A percentile compares a stretch with the other conserved stretches of the same genome.
Evolutionary conservation across 2,329 filamentous ascomycete species (phyloP).

Genomic region (Beauveria sp.): DNA sequence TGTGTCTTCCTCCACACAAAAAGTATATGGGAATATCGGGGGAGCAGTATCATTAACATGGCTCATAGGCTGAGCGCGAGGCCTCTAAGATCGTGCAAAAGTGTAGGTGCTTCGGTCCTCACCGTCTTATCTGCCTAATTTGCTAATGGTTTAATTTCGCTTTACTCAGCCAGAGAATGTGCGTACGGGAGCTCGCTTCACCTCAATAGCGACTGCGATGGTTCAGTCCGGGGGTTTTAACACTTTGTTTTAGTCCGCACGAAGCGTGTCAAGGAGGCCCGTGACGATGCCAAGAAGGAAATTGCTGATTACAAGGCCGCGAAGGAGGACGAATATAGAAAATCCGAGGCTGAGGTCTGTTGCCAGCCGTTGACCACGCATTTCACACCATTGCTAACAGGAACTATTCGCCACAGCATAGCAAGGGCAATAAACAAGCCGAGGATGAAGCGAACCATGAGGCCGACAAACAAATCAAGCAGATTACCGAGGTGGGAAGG

Average conservation of each 20-base stretch:
- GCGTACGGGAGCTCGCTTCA: slow-evolving; percentile 26
- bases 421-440: slow-evolving; percentile 75
- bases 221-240: neutral
- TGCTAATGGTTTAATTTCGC: slow-evolving; percentile 4
- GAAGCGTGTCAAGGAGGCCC: slow-evolving; percentile 93
- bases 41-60: slow-evolving; percentile 3
- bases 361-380: neutral
- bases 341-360: slow-evolving; percentile 68
- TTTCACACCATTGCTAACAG: neutral
- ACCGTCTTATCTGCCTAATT: neutral
- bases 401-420: slow-evolving; percentile 56
- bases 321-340: slow-evolving; percentile 93
- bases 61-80: slow-evolving; percentile 82
- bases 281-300: slow-evolving; percentile 94
- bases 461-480: slow-evolving; percentile 73
- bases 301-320: slow-evolving; percentile 84
- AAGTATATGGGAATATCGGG: neutral
- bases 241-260: slow-evolving; percentile 52
- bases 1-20: slow-evolving; percentile 43
- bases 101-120: slow-evolving; percentile 46
- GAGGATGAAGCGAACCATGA: slow-evolving; percentile 73
- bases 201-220: neutral
- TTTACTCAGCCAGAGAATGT: slow-evolving; percentile 74
- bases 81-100: slow-evolving; percentile 99
- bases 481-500: slow-evolving; percentile 70